Evolutionary conservation across 2,329 filamentous ascomycete genomes (phyloP).

Genomic region (Neopestalotiopsis clavispora): DNA sequence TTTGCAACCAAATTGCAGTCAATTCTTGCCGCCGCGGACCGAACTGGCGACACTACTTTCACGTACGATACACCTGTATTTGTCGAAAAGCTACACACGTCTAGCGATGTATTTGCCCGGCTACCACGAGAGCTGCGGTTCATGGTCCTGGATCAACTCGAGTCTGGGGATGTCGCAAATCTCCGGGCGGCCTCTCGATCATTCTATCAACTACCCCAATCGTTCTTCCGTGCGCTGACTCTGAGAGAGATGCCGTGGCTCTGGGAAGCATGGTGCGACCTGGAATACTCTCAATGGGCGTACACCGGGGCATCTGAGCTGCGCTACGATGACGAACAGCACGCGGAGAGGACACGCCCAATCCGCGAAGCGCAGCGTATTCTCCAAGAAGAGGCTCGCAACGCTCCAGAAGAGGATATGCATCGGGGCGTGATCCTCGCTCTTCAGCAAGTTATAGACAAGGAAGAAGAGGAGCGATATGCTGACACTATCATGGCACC

Average conservation of each 20-base stretch:
- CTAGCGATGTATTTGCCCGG: background rate
- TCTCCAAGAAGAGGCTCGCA: background rate
- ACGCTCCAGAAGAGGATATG: background rate
- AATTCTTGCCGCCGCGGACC: background rate
- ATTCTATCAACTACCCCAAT: background rate
- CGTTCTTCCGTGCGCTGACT: background rate
- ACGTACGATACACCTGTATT: background rate
- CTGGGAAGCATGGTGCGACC: slow-evolving; percentile 9
- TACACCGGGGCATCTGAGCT: background rate
- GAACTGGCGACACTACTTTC: background rate
- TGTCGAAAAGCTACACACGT: background rate
- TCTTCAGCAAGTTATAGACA: background rate
- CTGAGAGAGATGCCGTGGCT: slow-evolving; percentile 8
- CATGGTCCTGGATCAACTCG: background rate
- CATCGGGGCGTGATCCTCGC: background rate
- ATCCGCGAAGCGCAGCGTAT: background rate
- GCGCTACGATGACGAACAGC: background rate
- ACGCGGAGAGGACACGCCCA: background rate
- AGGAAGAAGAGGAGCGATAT: background rate
- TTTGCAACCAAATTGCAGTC: background rate
- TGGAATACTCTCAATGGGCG: slow-evolving; percentile 2
- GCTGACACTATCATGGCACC: background rate
- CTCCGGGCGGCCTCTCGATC: background rate
- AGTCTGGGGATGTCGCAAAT: slow-evolving; percentile 5
- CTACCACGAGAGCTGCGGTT: background rate